Base-by-base conservation (phyloP, 106 monocot genomes). In the Cymbidium sinense region DNA sequence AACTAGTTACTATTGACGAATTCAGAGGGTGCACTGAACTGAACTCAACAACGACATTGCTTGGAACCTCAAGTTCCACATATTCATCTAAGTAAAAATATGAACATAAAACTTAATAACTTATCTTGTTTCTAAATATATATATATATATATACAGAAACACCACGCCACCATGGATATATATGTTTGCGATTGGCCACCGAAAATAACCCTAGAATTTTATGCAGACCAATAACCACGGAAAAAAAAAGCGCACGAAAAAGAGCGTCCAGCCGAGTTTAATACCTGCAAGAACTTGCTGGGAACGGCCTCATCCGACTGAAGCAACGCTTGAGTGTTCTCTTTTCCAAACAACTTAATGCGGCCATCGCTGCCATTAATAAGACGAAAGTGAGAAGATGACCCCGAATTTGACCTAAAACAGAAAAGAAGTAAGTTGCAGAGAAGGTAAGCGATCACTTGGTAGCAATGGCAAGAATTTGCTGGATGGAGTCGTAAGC, bases 281-380 rank as follows among this genome's bases (percentile, higher is more conserved):
- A 15, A 72, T 29, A 93, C 93, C 93, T 87, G 90, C 85, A 96
- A 77, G 75, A 96, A 91, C 82, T 91, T 96, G 87, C 80, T 81
- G 21, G 93, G 91, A 71, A 70, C 34, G 15, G 87, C 83, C 5
- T 74, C 73, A 2, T 86, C 80, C 2, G 93, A 96, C 52, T 96
- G 93, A 31, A 96, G 89, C 75, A 96, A 76, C 27, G 85, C 86
- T 80, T 96, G 96, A 18, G 89, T 85, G 52, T 85, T 84, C 41
- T 89, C 87, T 54, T 72, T 83, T 50, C 96, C 96, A 54, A 93
- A 88, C 31, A 96, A 83, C 73, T 96, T 96, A 81, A 93, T 96
- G 30, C 87, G 83, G 5, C 96, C 96, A 85, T 91, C 89, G 41
- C 96, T 96, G 82, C 0, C 25, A 75, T 74, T 28, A 70, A 1